Evolutionary conservation across 129 eudicot genomes (phyloP), one percentile per base, ranked within the genome.

Genomic region (Artemisia annua): DNA sequence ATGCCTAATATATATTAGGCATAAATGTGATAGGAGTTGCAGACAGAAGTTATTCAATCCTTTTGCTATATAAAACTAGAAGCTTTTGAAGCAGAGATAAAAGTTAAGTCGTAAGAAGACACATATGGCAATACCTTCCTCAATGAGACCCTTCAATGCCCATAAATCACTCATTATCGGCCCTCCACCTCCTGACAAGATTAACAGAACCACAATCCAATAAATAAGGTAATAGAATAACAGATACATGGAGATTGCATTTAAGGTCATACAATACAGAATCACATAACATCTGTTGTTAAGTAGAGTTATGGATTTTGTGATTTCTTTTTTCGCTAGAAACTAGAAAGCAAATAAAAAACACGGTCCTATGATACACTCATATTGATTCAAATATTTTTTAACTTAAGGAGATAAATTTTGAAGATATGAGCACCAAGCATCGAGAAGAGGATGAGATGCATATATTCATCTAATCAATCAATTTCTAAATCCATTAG

Each of bases 101-200:
- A 39, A 60, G 69, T 26, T 9, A 18, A 73, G 67, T 19, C 15
- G 57, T 58, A 26, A 72, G 63, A 70, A 46, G 70, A 3, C 51
- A 43, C n/a, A 75, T 48, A 11, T 19, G 32, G 28, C 2, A 7
- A 57, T 78, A 90, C 99, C 99, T 88, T 94, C 99, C 32, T 88
- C 96, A 60, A 88, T 82, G 70, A 94, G 89, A 63, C 99, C 99
- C 78, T 94, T 90, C 63, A 94, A 74, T 50, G 99, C 99, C 99
- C 99, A 94, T 51, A 94, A 81, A 80, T 94, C 99, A 68, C 94
- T 96, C 99, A 94, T 90, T 63, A 94, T 90, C 71, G 93, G 91
- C 32, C 96, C 97, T 69, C 97, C 96, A 77, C 96, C 94, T 63
- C 97, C 98, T 93, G 82, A 56, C 30, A 76, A 68, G 35, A 70